A percentile compares a stretch with the other conserved stretches of the same genome.
phyloP scores from a whole-genome alignment of 108 stramenopile genomes.

The Tribonema minus region DNA sequence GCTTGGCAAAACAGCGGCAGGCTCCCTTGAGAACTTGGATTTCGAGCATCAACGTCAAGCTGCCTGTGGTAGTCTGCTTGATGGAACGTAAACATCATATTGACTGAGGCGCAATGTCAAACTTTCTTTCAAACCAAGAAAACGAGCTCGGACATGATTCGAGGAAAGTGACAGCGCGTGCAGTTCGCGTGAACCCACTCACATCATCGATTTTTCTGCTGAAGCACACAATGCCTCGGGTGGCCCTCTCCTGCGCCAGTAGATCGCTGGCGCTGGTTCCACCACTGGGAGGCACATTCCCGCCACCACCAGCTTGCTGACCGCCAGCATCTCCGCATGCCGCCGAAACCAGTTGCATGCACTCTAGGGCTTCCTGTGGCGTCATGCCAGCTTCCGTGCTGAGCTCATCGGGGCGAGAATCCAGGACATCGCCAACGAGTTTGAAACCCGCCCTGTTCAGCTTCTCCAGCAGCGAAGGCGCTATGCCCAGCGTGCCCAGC shows the following conservation, averaged over 20 bases:
- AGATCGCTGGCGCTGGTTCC: not conserved
- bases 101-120: too few relatives aligned
- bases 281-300: too few relatives aligned
- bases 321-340: not conserved
- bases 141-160: too few relatives aligned
- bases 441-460: not conserved
- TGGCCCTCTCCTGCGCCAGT: not conserved
- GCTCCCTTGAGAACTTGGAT: too few relatives aligned
- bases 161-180: too few relatives aligned
- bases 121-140: too few relatives aligned
- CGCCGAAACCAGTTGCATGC: not conserved
- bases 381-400: not conserved
- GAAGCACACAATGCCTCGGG: not conserved
- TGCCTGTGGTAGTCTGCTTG: too few relatives aligned
- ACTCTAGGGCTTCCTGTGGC: too few relatives aligned
- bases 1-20: too few relatives aligned
- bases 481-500: not conserved
- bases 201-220: conserved; percentile 37
- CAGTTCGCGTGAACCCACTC: not conserved
- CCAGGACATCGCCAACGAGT: not conserved
- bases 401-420: not conserved
- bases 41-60: too few relatives aligned
- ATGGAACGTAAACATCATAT: too few relatives aligned
- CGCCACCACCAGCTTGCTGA: not conserved
- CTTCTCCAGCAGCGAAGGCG: not conserved